A percentile compares a stretch with the other conserved stretches of the same genome.
These are phyloP conservation scores for Phyllosticta citrichinensis DNA, from an alignment of 2,329 filamentous ascomycete genomes.

Conservation along the genomic window DNA sequence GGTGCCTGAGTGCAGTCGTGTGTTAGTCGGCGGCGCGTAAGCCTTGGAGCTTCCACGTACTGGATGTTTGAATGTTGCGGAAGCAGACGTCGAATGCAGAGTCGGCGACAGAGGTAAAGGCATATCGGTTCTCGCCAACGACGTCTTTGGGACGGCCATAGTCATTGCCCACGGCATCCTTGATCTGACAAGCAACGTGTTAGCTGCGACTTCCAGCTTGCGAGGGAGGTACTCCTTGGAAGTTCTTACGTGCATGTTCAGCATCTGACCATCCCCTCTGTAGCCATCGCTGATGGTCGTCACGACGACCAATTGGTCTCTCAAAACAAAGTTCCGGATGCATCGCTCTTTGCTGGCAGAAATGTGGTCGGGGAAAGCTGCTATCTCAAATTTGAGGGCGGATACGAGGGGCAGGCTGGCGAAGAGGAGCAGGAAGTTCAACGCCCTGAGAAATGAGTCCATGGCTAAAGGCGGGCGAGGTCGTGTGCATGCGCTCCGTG, in stretches of 20 bases:
- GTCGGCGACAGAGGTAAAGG: slow-evolving; percentile 87
- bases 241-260: slow-evolving; percentile 80
- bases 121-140: slow-evolving; percentile 80
- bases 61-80: slow-evolving; percentile 65
- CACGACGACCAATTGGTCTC: slow-evolving; percentile 89
- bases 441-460: slow-evolving; percentile 25
- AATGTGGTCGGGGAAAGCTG: slow-evolving; percentile 55
- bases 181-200: slow-evolving; percentile 53
- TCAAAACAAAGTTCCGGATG: slow-evolving; percentile 89
- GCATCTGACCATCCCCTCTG: slow-evolving; percentile 81
- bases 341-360: slow-evolving; percentile 66
- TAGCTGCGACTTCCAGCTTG: not conserved
- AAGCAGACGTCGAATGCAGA: slow-evolving; percentile 95
- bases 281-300: slow-evolving; percentile 79
- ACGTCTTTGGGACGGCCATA: slow-evolving; percentile 88
- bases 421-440: slow-evolving; percentile 30
- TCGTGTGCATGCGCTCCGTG: not conserved
- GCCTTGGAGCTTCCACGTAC: slow-evolving; percentile 43
- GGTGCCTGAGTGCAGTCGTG: slow-evolving; percentile 16
- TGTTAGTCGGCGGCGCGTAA: not conserved
- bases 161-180: slow-evolving; percentile 90
- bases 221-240: not conserved
- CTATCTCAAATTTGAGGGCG: slow-evolving; percentile 89
- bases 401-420: slow-evolving; percentile 33
- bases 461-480: slow-evolving; percentile 15